A percentile compares a stretch with the other conserved stretches of the same genome.
Conservation (phyloP, 2,329 filamentous ascomycete species). For the Cryphonectria japonica region DNA sequence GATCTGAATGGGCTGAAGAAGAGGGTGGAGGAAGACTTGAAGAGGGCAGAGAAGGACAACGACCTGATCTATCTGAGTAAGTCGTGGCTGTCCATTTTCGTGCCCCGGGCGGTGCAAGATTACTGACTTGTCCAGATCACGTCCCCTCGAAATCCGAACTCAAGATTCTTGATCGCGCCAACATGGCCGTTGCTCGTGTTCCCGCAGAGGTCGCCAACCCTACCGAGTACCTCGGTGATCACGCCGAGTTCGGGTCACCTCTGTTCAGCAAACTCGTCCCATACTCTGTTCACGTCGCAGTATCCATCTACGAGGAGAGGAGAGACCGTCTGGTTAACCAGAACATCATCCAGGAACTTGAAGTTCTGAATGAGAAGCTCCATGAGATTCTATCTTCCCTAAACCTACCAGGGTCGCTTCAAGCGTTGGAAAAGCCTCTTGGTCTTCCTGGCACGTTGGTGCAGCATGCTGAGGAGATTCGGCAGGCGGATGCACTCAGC, state of each 20-base stretch:
- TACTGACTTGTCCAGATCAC: constrained; percentile 54
- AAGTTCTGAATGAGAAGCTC: constrained; percentile 77
- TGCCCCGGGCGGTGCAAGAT: no score
- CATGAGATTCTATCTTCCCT: constrained; percentile 80
- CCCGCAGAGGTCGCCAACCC: constrained; percentile 84
- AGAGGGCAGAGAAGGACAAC: constrained; percentile 93
- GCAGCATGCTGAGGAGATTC: constrained; percentile 90
- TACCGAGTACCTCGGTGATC: constrained; percentile 77
- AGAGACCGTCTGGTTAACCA: constrained; percentile 89
- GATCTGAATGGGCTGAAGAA: constrained; percentile 84
- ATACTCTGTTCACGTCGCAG: constrained; percentile 92
- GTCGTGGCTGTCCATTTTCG: constrained; percentile 34
- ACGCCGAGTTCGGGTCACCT: constrained; percentile 78
- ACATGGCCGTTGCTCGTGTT: constrained; percentile 80
- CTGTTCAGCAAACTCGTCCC: constrained; percentile 92
- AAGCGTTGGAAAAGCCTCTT: constrained; percentile 92
- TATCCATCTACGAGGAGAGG: constrained; percentile 92
- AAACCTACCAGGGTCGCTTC: constrained; percentile 88
- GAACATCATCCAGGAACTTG: constrained; percentile 82
- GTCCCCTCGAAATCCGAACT: constrained; percentile 90
- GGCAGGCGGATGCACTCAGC: constrained; percentile 84
- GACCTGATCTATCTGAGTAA: constrained; percentile 88
- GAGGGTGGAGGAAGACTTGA: constrained; percentile 83
- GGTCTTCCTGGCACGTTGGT: constrained; percentile 83
- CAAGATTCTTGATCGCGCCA: constrained; percentile 81